Conservation (phyloP, 345 rosid species). For the Euphorbia pulcherrima region DNA sequence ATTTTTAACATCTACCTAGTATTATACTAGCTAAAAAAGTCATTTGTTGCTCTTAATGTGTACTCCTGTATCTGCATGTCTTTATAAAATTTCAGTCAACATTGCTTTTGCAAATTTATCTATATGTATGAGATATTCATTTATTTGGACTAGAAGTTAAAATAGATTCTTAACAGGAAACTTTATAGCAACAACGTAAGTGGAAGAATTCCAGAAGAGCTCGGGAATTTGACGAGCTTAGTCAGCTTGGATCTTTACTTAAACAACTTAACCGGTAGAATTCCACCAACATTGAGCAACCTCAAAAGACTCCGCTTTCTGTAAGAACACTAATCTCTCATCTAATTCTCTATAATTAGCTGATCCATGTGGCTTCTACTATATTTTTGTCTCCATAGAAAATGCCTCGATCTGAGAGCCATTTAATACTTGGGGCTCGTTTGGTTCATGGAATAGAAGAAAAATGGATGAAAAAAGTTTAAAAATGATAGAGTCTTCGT, state of each 20-base stretch:
- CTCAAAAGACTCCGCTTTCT: slow-evolving; percentile 64
- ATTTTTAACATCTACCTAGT: no score
- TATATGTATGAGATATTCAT: background rate
- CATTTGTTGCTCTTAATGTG: no score
- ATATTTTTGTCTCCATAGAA: background rate
- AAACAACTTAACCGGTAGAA: slow-evolving; percentile 53
- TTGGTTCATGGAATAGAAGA: no score
- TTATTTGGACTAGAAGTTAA: slow-evolving; percentile 6
- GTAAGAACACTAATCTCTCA: slow-evolving; percentile 40
- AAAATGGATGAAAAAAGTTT: no score
- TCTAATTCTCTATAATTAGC: no score
- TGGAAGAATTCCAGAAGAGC: slow-evolving; percentile 70
- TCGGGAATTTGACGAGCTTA: slow-evolving; percentile 70
- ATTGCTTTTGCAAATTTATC: background rate
- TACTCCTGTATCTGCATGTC: no score
- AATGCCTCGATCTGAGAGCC: background rate
- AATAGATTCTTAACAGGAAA: slow-evolving; percentile 51
- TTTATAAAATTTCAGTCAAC: no score
- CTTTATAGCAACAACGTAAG: slow-evolving; percentile 67
- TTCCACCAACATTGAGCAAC: slow-evolving; percentile 56
- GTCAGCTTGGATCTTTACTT: slow-evolving; percentile 96
- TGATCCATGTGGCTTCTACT: slow-evolving; percentile 5
- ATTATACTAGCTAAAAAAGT: no score
- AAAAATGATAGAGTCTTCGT: no score
- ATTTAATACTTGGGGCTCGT: background rate